These are phyloP conservation scores for Solanum peruvianum DNA, from an alignment of 257 asterid genomes.

Conservation along the genomic window DNA sequence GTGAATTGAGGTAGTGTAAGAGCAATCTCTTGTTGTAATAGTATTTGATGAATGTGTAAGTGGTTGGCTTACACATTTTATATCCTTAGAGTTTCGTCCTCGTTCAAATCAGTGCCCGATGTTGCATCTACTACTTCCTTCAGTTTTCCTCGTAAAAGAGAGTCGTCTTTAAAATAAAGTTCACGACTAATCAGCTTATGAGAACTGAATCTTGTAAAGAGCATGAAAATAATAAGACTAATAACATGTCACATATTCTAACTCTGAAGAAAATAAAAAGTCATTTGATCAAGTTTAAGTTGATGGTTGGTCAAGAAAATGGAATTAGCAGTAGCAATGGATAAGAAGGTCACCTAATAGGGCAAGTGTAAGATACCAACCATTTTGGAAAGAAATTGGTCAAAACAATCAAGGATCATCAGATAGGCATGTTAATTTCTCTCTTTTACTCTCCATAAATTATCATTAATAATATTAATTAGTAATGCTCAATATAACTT, in stretches of 20 bases:
- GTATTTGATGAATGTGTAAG: not conserved
- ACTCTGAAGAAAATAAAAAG: not conserved
- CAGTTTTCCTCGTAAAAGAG: conserved; percentile 11
- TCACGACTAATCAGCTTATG: not conserved
- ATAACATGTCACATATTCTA: not conserved
- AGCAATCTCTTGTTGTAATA: not conserved
- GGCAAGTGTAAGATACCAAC: not conserved
- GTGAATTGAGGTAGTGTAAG: not conserved
- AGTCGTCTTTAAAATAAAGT: not conserved
- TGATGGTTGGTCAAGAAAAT: not conserved
- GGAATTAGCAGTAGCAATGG: not conserved
- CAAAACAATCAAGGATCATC: too few relatives aligned
- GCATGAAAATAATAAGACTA: not conserved
- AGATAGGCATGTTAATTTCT: too few relatives aligned
- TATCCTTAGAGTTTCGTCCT: conserved; percentile 32
- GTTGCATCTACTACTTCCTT: conserved; percentile 41
- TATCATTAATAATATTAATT: too few relatives aligned
- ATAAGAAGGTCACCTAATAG: not conserved
- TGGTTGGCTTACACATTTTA: conserved; percentile 13
- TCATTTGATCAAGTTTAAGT: not conserved
- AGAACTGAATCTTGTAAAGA: not conserved
- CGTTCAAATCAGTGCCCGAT: conserved; percentile 4
- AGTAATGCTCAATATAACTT: not conserved
- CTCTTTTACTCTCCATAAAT: too few relatives aligned
- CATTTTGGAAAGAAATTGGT: not conserved